Evolutionary conservation across 2,329 filamentous ascomycete genomes (phyloP), one percentile per base, ranked within the genome.

Genomic region (Zasmidium citrigriseum): DNA sequence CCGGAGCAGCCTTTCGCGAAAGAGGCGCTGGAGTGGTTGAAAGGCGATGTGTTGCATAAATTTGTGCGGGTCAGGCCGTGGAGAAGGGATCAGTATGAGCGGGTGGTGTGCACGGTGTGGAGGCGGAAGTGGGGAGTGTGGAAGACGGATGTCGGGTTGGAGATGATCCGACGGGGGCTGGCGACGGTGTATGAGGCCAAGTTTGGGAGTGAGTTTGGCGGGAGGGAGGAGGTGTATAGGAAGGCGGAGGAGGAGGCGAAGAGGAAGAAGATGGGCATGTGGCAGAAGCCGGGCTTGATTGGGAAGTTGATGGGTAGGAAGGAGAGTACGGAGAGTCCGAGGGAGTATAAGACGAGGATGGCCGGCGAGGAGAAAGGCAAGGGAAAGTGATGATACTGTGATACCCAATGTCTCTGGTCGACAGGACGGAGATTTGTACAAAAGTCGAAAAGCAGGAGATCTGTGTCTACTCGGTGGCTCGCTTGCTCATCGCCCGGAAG

Each of bases 151-250:
- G 89, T 99, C 4, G 92, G 93, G 2, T 77, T 93, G 60, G 89
- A 96, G 74, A 96, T 99, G 93, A 77, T 99, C 61, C 90, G 86
- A 76, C 82, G 79, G 21, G 95, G 95, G 0, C 77, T 96, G 63
- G 95, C 93, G 44, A 96, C 91, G 2, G 89, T 95, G 2, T 99
- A 98, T 73, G 95, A 98, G 77, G 93, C 91, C 24, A 98, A 96
- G 76, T 84, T 82, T 4, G 95, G 93, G 2, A 89, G 86, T 20
- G 95, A 98, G 72, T 99, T 95, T 80, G 95, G 95, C 22, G 84
- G 83, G 1, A 75, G 68, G 50, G 67, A 88, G 82, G 77, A 79
- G 49, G 74, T 81, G 59, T 93, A 93, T 72, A 82, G 85, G 63
- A 81, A 78, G 60, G 86, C 86, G 4, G 87, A 93, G 76, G 63